Conservation (phyloP, 169 alveolate genomes). For the Cryptosporidium sp. region DNA sequence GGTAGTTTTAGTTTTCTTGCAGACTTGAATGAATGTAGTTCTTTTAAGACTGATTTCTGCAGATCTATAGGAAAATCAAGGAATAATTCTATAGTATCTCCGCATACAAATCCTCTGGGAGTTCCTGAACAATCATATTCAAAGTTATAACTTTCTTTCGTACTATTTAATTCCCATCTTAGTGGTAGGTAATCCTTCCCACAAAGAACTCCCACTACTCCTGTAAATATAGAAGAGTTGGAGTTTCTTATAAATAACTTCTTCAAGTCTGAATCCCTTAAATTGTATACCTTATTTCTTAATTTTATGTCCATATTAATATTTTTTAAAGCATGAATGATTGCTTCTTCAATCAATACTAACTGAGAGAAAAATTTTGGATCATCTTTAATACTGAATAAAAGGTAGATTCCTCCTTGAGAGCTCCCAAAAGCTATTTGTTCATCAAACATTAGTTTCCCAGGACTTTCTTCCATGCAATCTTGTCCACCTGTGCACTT, state of each 20-base stretch:
- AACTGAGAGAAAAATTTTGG: slow-evolving; percentile 20
- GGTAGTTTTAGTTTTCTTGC: slow-evolving; percentile 25
- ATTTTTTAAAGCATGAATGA: slow-evolving; percentile 31
- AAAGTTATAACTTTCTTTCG: slow-evolving; percentile 40
- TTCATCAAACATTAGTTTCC: slow-evolving; percentile 22
- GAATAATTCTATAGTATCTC: slow-evolving; percentile 46
- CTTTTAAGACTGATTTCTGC: slow-evolving; percentile 28
- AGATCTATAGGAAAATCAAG: slow-evolving; percentile 37
- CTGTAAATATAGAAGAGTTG: slow-evolving; percentile 27
- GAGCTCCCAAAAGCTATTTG: slow-evolving; percentile 68
- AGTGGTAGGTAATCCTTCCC: slow-evolving; percentile 33
- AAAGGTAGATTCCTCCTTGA: slow-evolving; percentile 37
- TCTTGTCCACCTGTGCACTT: slow-evolving; percentile 23
- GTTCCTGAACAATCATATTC: slow-evolving; percentile 71
- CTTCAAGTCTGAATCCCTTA: not conserved
- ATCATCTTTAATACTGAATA: slow-evolving; percentile 51
- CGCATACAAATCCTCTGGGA: slow-evolving; percentile 65
- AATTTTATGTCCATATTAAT: not conserved
- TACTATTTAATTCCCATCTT: slow-evolving; percentile 42
- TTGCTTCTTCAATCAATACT: slow-evolving; percentile 62
- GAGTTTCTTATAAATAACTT: slow-evolving; percentile 32
- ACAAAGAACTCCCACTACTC: slow-evolving; percentile 31
- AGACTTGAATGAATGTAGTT: slow-evolving; percentile 6
- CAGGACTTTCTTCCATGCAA: slow-evolving; percentile 18
- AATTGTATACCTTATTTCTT: slow-evolving; percentile 7